Base-by-base conservation (phyloP, 2,329 filamentous ascomycete species). In the Colletotrichum nymphaeae region DNA sequence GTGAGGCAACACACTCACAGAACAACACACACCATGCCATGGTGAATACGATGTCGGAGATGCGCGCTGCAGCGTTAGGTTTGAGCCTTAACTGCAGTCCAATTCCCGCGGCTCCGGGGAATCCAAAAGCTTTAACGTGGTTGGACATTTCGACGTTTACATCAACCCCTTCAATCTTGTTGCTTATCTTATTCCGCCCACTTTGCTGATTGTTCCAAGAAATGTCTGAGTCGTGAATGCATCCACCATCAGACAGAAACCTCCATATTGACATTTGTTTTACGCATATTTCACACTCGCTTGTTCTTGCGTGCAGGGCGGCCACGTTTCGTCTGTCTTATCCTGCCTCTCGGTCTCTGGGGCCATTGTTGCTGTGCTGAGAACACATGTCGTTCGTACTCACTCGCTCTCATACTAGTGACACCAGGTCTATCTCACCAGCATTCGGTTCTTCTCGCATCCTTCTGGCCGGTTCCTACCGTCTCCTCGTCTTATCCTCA, bases 161-260 rank as follows among this genome's bases (percentile, higher is more conserved):
- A 28, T n/a, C 35, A 57, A 32, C 70, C 70, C 59, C 55, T 73
- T 70, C 55, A 49, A 65, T 72, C 59, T 72, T 58, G 30, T 69
- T 69, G 55, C 60, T 69, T 56, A 57, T 65, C 68, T 65, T 30
- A 59, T 28, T 53, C 42, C 49, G 53, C 30, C 69, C 58, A 73
- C 66, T 55, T 30, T 49, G 49, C 26, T 68, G 49, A 64, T 72
- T 69, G 64, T 59, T 19, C 16, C 53, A 62, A 55, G 57, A 26
- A 52, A 16, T 59, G 65, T 56, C 65, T 69, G 70, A 73, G 66
- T 69, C 59, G 70, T 73, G 70, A 49, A 63, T 72, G 65, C 65
- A 63, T 59, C 65, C 64, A 72, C 69, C 37, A 26, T 8, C 57
- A n/a, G 42, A 46, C 49, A 42, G 37, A 16, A 42, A 42, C 35